Percentiles rank a stretch among this genome's conserved stretches.
Conservation (phyloP, 352 stramenopile genomes). For the Phytopythium cucurbitacearum region DNA sequence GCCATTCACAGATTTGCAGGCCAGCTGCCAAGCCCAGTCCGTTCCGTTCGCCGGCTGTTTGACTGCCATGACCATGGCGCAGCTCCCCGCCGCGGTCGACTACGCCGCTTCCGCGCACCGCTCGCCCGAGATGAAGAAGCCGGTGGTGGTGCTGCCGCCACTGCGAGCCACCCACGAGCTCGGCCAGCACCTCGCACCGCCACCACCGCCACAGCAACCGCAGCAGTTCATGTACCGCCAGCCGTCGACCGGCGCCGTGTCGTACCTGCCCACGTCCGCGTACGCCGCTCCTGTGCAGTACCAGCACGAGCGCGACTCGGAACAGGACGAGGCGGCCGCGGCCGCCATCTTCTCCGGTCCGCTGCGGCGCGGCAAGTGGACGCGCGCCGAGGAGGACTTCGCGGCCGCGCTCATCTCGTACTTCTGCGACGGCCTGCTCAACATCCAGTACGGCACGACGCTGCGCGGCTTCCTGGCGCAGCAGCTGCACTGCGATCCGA, state of each 20-base stretch:
- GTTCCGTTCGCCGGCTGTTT: not conserved
- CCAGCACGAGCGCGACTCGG: not conserved
- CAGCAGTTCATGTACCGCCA: constrained; percentile 10
- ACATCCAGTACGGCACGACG: constrained; percentile 69
- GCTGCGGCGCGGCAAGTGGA: constrained; percentile 71
- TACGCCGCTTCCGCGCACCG: not conserved
- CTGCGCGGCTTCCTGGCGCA: constrained; percentile 68
- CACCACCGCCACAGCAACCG: constrained; percentile 8
- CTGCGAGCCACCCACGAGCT: constrained; percentile 18
- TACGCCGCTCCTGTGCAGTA: not conserved
- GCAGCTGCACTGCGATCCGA: constrained; percentile 68
- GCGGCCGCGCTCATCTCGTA: constrained; percentile 63
- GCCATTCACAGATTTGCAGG: not conserved
- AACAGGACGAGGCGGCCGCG: not conserved
- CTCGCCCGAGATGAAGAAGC: constrained; percentile 7
- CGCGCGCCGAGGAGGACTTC: constrained; percentile 58
- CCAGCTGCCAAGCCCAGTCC: not conserved
- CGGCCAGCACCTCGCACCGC: constrained; percentile 23
- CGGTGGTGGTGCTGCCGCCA: constrained; percentile 16
- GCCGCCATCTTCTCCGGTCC: constrained; percentile 28
- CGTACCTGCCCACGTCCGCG: not conserved
- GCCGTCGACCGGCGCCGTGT: constrained; percentile 10
- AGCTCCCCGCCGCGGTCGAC: constrained; percentile 20
- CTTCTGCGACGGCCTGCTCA: constrained; percentile 58
- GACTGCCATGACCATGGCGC: constrained; percentile 18